phyloP scores from a whole-genome alignment of 108 stramenopile genomes.

The Nitzschia sp. region DNA sequence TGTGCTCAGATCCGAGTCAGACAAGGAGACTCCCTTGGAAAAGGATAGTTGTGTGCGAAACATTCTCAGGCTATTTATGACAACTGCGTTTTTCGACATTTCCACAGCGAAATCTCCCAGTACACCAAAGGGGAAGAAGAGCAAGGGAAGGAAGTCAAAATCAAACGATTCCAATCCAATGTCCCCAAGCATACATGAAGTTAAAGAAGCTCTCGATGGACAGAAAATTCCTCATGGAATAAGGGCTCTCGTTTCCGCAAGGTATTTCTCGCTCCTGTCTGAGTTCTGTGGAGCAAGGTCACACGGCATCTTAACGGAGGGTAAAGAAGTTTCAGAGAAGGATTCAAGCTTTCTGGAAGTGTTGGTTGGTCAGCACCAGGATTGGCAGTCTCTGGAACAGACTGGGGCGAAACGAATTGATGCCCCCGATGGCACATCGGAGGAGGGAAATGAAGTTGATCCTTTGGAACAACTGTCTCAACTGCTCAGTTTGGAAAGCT shows the following conservation, averaged over 20 bases:
- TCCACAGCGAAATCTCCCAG: conserved; percentile 18
- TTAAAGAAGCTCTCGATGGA: conserved; percentile 23
- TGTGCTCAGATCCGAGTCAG: conserved; percentile 19
- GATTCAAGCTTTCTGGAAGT: conserved; percentile 34
- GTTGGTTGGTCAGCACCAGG: conserved; percentile 38
- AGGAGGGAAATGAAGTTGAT: conserved; percentile 30
- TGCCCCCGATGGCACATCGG: not conserved
- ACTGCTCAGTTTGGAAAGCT: conserved; percentile 38
- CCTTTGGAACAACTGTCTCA: conserved; percentile 30
- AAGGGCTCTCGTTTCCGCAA: conserved; percentile 58
- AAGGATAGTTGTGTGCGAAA: conserved; percentile 33
- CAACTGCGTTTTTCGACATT: conserved; percentile 75
- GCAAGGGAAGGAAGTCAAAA: conserved; percentile 42
- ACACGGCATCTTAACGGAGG: conserved; percentile 17
- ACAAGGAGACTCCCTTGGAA: conserved; percentile 4
- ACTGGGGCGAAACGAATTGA: conserved; percentile 49
- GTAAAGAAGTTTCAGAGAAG: conserved; percentile 31
- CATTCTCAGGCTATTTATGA: conserved; percentile 64
- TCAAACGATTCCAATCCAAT: conserved; percentile 20
- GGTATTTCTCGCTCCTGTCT: conserved; percentile 71
- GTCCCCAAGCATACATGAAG: conserved; percentile 35
- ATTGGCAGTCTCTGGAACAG: conserved; percentile 45
- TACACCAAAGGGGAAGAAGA: conserved; percentile 40
- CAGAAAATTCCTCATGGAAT: conserved; percentile 33
- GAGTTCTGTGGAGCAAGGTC: conserved; percentile 34